phyloP scores from a whole-genome alignment of 2,329 filamentous ascomycete species.

The Nemania sp. region DNA sequence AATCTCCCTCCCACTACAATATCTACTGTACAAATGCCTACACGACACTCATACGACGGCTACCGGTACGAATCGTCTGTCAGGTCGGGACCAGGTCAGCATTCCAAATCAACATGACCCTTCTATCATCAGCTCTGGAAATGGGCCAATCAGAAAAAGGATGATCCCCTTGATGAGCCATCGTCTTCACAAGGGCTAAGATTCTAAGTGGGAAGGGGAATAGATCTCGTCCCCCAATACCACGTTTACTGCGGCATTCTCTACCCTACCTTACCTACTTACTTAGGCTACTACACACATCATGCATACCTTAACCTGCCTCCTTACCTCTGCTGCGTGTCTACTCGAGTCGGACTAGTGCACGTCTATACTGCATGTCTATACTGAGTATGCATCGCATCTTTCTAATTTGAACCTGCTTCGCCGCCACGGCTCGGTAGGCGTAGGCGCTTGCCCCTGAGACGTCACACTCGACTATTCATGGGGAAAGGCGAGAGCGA shows the following conservation, averaged over 20 bases:
- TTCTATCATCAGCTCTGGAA: slow-evolving; percentile 16
- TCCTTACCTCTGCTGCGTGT: background rate
- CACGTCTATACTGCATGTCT: too few species aligned
- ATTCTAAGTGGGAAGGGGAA: slow-evolving; percentile 5
- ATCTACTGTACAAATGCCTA: too few species aligned
- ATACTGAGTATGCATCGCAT: background rate
- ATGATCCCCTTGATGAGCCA: background rate
- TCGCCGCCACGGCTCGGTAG: background rate
- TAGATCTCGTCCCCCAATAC: slow-evolving; percentile 8
- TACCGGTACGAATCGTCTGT: background rate
- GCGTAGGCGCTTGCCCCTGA: too few species aligned
- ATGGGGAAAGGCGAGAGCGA: slow-evolving; percentile 3
- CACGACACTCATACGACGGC: background rate
- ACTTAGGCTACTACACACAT: too few species aligned
- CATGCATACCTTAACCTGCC: too few species aligned
- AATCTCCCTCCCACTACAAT: too few species aligned
- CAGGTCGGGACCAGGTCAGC: slow-evolving; percentile 19
- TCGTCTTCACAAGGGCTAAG: slow-evolving; percentile 1
- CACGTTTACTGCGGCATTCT: background rate
- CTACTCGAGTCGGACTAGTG: background rate
- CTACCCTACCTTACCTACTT: background rate
- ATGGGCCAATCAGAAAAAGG: slow-evolving; percentile 13
- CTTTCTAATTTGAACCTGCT: slow-evolving; percentile 18
- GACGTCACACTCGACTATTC: background rate
- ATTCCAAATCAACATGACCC: slow-evolving; percentile 26